phyloP scores from a whole-genome alignment of 805 yeast species.

The Candida maltosa region DNA sequence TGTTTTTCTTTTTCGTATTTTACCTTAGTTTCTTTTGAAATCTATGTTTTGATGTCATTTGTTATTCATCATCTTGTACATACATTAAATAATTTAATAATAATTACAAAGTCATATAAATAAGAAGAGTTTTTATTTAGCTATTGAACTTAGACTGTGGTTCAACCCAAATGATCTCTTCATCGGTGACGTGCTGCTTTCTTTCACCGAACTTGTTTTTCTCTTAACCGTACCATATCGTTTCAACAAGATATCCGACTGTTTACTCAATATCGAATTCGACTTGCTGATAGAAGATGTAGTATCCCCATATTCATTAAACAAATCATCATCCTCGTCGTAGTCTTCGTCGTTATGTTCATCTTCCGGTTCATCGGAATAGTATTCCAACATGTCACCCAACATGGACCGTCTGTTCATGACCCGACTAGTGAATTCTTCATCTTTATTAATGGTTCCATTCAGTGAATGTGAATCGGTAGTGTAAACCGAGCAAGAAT shows the following conservation, averaged over 20 bases:
- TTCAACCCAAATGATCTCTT: constrained; percentile 4
- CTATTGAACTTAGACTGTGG: constrained; percentile 6
- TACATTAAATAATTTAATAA: background rate
- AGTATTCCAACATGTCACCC: constrained; percentile 44
- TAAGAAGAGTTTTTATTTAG: constrained; percentile 1
- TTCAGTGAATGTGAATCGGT: constrained; percentile 9
- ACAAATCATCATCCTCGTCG: background rate
- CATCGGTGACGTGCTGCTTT: background rate
- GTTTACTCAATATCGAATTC: background rate
- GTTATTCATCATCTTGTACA: constrained; percentile 5
- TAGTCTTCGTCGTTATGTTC: background rate
- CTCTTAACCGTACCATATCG: constrained; percentile 7
- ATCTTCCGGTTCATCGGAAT: constrained; percentile 16
- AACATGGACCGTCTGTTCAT: constrained; percentile 37
- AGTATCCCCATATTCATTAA: background rate
- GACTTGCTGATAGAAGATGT: background rate
- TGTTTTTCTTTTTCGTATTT: background rate
- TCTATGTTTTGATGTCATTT: background rate
- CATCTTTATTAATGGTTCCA: constrained; percentile 9
- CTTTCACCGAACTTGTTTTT: constrained; percentile 1
- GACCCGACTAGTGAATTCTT: constrained; percentile 22
- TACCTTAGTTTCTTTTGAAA: background rate
- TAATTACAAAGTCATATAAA: background rate
- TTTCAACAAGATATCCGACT: constrained; percentile 2
- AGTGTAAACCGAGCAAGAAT: background rate